Evolutionary conservation across 2,329 filamentous ascomycete genomes (phyloP), one percentile per base, ranked within the genome.

Genomic region (Raffaelea arxii): DNA sequence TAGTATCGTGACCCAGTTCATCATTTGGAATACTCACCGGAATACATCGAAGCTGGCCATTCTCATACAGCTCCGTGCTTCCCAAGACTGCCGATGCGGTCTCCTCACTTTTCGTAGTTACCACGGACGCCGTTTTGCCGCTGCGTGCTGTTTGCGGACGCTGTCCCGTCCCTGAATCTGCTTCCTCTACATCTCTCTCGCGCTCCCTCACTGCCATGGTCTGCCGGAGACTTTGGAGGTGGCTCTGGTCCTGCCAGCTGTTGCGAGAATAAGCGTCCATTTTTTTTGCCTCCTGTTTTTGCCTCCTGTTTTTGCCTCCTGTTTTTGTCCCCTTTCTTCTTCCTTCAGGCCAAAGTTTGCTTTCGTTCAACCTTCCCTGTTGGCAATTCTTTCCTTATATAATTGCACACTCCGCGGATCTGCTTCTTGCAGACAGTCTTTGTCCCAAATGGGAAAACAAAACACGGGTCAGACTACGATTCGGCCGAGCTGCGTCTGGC

Each of bases 61-160:
- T 48, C 9, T 51, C 48, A n/a, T 53, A 53, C n/a, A 53, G 46
- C 25, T 50, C 43, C 1, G 51, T 51, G 30, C 47, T 52, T 24
- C 51, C 51, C 10, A 53, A 25, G 2, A 50, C 48, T 6, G 6
- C 25, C 14, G 35, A 3, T 7, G 35, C n/a, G 4, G 35, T n/a
- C 4, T 35, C 38, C 11, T 32, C 19, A n/a, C 35, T 42, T 18
- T 35, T 36, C 11, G 25, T n/a, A n/a, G 25, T 42, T 18, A 46
- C 39, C 2, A 40, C 23, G 6, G 36, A 37, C 9, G 23, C 24
- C 12, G 35, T 16, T 39, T 18, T 12, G 6, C 39, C 46, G 16
- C 40, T 47, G 30, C 40, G 14, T 6, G 11, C 16, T 4, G 3
- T 32, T 16, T 14, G n/a, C 22, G 35, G 4, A 14, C 10, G 19